Evolutionary conservation across 2,329 filamentous ascomycete species (phyloP).

Genomic region (Nemania sp.): DNA sequence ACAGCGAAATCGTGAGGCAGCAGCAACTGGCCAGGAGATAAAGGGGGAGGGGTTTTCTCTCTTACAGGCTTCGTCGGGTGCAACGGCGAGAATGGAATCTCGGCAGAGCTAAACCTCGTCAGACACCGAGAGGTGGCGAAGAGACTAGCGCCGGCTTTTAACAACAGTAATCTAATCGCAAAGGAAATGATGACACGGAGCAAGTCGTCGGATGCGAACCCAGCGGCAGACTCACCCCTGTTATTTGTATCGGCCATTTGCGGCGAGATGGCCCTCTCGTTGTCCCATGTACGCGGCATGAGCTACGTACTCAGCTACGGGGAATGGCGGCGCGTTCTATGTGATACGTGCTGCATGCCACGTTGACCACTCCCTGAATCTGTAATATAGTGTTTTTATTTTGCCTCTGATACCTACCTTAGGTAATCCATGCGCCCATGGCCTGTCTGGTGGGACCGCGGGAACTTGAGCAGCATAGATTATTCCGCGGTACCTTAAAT

Average conservation of each 20-base stretch:
- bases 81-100: slow-evolving; percentile 26
- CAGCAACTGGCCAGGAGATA: slow-evolving; percentile 41
- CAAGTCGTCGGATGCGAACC: too few relatives aligned
- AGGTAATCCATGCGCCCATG: too few relatives aligned
- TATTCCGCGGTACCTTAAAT: too few relatives aligned
- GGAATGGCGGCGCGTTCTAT: too few relatives aligned
- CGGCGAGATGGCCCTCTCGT: neutral
- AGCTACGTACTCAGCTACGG: neutral
- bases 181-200: slow-evolving; percentile 6
- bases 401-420: too few relatives aligned
- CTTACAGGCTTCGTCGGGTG: neutral
- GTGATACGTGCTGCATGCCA: neutral
- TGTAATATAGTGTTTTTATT: slow-evolving; percentile 8
- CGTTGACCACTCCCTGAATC: neutral
- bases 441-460: too few relatives aligned
- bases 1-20: slow-evolving; percentile 69
- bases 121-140: slow-evolving; percentile 28
- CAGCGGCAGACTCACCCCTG: too few relatives aligned
- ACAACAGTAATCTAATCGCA: slow-evolving; percentile 14
- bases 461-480: too few relatives aligned
- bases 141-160: slow-evolving; percentile 25
- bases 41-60: neutral
- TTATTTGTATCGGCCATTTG: too few relatives aligned
- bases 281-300: slow-evolving; percentile 2
- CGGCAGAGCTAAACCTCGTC: slow-evolving; percentile 24